These are phyloP conservation scores for Claviceps purpurea DNA, from an alignment of 2,329 filamentous ascomycete genomes.

Conservation along the genomic window DNA sequence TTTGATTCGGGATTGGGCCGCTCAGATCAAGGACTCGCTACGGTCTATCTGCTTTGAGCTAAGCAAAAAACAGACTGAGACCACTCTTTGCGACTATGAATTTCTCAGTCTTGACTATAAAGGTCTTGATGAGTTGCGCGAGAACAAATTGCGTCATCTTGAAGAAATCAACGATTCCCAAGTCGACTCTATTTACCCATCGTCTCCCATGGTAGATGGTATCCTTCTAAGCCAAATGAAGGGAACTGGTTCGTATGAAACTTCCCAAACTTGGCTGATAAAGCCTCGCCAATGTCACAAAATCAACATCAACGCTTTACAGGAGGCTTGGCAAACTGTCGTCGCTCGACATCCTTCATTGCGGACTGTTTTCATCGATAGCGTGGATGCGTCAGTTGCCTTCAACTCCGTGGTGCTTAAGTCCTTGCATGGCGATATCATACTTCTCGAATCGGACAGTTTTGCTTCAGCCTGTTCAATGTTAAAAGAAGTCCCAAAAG, in stretches of 20 bases:
- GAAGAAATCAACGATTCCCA: conserved; percentile 3
- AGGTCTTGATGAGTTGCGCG: conserved; percentile 8
- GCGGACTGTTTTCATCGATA: conserved; percentile 6
- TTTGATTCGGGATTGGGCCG: neutral
- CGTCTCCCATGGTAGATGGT: conserved; percentile 19
- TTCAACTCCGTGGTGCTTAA: conserved; percentile 4
- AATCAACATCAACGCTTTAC: conserved; percentile 3
- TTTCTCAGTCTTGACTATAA: conserved; percentile 1
- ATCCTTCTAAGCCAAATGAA: conserved; percentile 16
- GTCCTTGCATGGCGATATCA: neutral
- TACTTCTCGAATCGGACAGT: neutral
- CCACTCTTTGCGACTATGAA: conserved; percentile 2
- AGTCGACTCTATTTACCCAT: conserved; percentile 20
- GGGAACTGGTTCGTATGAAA: conserved; percentile 3
- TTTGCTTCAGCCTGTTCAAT: neutral
- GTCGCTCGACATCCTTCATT: conserved; percentile 6
- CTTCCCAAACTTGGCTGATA: conserved; percentile 2
- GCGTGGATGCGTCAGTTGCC: conserved; percentile 3
- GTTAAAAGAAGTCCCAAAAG: neutral
- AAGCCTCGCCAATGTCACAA: neutral
- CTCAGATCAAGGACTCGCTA: neutral
- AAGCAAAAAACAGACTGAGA: neutral
- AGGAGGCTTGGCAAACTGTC: conserved; percentile 7
- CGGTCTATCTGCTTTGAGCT: neutral
- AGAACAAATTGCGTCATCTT: conserved; percentile 3